Evolutionary conservation across 345 rosid genomes (phyloP), one percentile per base, ranked within the genome.

Genomic region (Bruguiera sexangula): DNA sequence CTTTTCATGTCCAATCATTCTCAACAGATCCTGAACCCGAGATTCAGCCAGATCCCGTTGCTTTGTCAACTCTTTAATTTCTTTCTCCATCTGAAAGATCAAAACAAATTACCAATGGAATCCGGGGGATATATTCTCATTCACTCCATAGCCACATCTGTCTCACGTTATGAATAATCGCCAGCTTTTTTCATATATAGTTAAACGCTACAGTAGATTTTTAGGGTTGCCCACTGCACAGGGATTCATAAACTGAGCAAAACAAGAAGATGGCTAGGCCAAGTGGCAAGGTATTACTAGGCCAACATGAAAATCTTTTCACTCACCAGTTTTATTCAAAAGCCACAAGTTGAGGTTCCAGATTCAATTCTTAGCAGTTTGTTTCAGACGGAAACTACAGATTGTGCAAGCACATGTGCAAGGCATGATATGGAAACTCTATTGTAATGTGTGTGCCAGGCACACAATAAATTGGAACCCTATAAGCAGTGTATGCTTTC

Each of bases 21-120:
- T 76, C 69, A 87, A 87, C 77, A 92, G 81, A 79, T 95, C 92
- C 78, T 90, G 78, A 55, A 90, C 78, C 51, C 89, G 89, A 69
- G 92, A 86, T 73, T 89, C 89, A 77, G 96, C 92, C 76, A 82
- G 86, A 87, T 95, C 94, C 68, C 96, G 85, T 73, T 90, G 96
- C 83, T 81, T 86, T 26, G 85, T 87, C 80, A 92, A 78, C 60
- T 88, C 98, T 73, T 73, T 83, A 46, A 90, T 87, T 79, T 90
- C 94, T 76, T 84, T 92, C 80, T 87, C 98, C 94, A 95, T 83
- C 99, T 95, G 85, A 77, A 71, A 37, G 56, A 64, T 52, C 72
- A 13, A 62, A 61, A 65, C 60, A 72, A 39, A 66, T 64, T 69
- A 74, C 55, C n/a, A 69, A 64, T 46, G 26, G 50, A 68, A 61